Evolutionary conservation across 2,329 filamentous ascomycete genomes (phyloP).

Genomic region (Coniochaeta sp.): DNA sequence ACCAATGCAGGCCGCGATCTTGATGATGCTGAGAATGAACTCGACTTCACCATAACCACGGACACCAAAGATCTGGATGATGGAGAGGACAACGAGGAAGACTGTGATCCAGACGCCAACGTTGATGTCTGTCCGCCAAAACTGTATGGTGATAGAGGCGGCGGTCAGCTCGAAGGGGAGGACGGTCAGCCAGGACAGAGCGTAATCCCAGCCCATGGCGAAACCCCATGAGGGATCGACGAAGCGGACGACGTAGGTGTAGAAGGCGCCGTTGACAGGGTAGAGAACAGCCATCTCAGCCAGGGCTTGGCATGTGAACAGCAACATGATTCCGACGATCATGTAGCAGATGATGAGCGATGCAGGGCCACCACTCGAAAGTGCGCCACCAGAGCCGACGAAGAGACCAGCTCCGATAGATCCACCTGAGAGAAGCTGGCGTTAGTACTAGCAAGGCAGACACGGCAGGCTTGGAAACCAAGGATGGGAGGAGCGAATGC

Average conservation of each 20-base stretch:
- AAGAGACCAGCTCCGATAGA: slow-evolving; percentile 55
- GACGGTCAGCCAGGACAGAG: slow-evolving; percentile 38
- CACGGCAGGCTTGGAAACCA: not conserved
- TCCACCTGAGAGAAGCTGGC: slow-evolving; percentile 21
- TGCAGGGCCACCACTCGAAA: slow-evolving; percentile 53
- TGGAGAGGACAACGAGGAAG: slow-evolving; percentile 41
- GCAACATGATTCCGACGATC: slow-evolving; percentile 50
- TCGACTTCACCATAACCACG: slow-evolving; percentile 53
- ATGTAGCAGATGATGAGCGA: slow-evolving; percentile 40
- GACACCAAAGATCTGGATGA: slow-evolving; percentile 49
- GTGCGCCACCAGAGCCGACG: slow-evolving; percentile 55
- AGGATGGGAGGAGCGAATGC: not conserved
- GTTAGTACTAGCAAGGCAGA: not conserved
- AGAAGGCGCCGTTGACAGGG: slow-evolving; percentile 56
- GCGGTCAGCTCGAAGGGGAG: slow-evolving; percentile 48
- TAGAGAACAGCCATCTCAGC: slow-evolving; percentile 53
- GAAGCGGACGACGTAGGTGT: slow-evolving; percentile 53
- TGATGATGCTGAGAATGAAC: slow-evolving; percentile 49
- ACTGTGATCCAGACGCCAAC: slow-evolving; percentile 48
- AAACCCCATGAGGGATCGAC: slow-evolving; percentile 52
- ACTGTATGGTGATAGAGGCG: slow-evolving; percentile 44
- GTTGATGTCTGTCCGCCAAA: slow-evolving; percentile 42
- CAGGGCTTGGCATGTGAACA: slow-evolving; percentile 51
- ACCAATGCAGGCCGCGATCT: slow-evolving; percentile 49
- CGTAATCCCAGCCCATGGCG: slow-evolving; percentile 46